Evolutionary conservation across 2,329 filamentous ascomycete species (phyloP), one percentile per base, ranked within the genome.

Genomic region (Trichoderma arundinaceum): DNA sequence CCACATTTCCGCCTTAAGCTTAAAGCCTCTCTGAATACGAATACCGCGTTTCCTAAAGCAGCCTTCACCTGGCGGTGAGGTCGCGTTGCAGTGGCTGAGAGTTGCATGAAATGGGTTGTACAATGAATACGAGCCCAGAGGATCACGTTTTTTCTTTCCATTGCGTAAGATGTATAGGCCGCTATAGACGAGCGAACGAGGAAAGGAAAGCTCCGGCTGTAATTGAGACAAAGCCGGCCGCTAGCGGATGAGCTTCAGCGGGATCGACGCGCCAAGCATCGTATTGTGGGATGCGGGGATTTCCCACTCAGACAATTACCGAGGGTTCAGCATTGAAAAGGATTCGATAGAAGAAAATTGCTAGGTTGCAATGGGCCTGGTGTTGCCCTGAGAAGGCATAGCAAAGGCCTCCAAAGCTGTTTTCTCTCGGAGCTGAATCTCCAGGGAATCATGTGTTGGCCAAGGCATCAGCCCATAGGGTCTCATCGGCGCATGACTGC

Each of bases 211-310:
- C 35, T 52, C 17, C 38, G 48, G 59, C 44, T 44, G 12, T 53
- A 43, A 44, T 38, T 54, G 28, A 63, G 32, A 49, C 17, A 63
- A 35, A 22, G 39, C 9, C 13, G 17, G 28, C 28, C 28, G 38
- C 54, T 39, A 17, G 48, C 39, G 32, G 19, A 44, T 19, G 43
- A 51, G 22, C 28, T 59, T 59, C 44, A 6, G 39, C 38, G 48
- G 41, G 41, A 65, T 52, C 46, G 49, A 65, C 48, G 48, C 48
- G 63, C 63, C 63, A 65, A 65, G 63, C 63, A 65, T 65, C 63
- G 63, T 65, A 65, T 65, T 65, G 3, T 54, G 22, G 28, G 39
- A 60, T 65, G 63, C 63, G 56, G 63, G 63, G 63, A 32, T 19
- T 46, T 63, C 39, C 17, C 13, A 38, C 60, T 57, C 44, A 51